A percentile compares a stretch with the other conserved stretches of the same genome.
phyloP scores from a whole-genome alignment of 805 yeast genomes.

The Schwanniomyces pseudopolymorphus region DNA sequence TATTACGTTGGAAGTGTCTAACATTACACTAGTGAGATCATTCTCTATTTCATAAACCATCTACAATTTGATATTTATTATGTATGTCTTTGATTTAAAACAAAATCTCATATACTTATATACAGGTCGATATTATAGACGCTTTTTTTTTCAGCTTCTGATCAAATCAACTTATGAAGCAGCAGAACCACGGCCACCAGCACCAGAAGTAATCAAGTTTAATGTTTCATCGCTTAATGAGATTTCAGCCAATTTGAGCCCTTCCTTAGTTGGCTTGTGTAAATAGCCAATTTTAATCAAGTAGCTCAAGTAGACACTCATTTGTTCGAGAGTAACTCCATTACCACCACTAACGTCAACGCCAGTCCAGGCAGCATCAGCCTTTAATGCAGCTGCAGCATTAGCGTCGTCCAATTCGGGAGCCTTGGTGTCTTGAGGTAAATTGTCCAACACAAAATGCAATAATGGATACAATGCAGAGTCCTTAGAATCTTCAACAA shows the following conservation, averaged over 20 bases:
- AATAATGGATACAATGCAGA: constrained; percentile 89
- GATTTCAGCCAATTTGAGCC: constrained; percentile 55
- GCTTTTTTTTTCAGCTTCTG: too few relatives aligned
- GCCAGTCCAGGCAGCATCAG: constrained; percentile 64
- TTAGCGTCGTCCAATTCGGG: constrained; percentile 92
- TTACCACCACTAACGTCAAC: constrained; percentile 65
- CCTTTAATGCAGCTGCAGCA: constrained; percentile 65
- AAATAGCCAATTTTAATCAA: constrained; percentile 78
- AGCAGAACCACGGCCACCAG: constrained; percentile 74
- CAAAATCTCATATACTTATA: not conserved
- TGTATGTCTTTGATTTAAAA: not conserved
- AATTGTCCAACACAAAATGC: constrained; percentile 90
- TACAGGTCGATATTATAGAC: constrained; percentile 1
- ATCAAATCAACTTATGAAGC: constrained; percentile 26
- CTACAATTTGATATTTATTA: not conserved
- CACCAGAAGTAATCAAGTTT: constrained; percentile 57
- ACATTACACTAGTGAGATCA: not conserved
- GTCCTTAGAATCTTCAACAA: constrained; percentile 70
- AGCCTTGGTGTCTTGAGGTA: constrained; percentile 89
- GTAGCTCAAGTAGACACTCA: constrained; percentile 80
- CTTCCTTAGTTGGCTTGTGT: constrained; percentile 54
- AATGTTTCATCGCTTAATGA: constrained; percentile 57
- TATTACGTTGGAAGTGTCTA: not conserved
- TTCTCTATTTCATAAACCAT: not conserved
- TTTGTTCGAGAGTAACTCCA: constrained; percentile 67